Base-by-base conservation (phyloP, 768 basidiomycete species). In the Melanogaster broomeanus region DNA sequence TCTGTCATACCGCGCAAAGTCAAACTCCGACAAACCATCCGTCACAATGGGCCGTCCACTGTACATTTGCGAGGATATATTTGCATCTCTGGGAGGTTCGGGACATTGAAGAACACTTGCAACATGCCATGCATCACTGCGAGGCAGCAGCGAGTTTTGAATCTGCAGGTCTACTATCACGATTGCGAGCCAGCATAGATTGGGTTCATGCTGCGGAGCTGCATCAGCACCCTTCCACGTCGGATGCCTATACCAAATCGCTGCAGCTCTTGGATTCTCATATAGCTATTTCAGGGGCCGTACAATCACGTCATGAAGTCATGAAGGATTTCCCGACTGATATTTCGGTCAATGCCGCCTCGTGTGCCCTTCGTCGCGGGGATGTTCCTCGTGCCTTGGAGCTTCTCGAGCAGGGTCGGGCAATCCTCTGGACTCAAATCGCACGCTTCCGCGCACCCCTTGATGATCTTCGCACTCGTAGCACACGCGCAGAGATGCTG, bases 391-490 rank as follows among this genome's bases (percentile, higher is more conserved):
- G 33, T 16, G 61, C 57, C 44, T 46, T 69, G 11, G 65, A 70
- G 45, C 67, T 67, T 63, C 51, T 70, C 9, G 61, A 60, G 45
- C 61, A 60, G n/a, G 59, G 61, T 13, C 38, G 59, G 31, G 49
- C 42, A 2, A 11, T 62, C 6, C 28, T 58, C 18, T 62, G 61
- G 59, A 48, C 59, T 1, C 42, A 53, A 22, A 15, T 58, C 42
- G 33, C 35, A 10, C 56, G 59, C 7, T 52, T 57, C 34, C 49
- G 59, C 19, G 44, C 51, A 16, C 33, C 53, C n/a, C 28, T 60
- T 5, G 56, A 58, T 15, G 40, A 40, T 21, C 21, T 40, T 11
- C 39, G 39, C 24, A 6, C 21, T 40, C n/a, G 13, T 6, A 21
- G 22, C n/a, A 3, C 39, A 40, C 10, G 24, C 12, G 21, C 39